Evolutionary conservation across 1,139 yeast species (phyloP), one percentile per base, ranked within the genome.

Genomic region (Blastobotrys capitulatus): DNA sequence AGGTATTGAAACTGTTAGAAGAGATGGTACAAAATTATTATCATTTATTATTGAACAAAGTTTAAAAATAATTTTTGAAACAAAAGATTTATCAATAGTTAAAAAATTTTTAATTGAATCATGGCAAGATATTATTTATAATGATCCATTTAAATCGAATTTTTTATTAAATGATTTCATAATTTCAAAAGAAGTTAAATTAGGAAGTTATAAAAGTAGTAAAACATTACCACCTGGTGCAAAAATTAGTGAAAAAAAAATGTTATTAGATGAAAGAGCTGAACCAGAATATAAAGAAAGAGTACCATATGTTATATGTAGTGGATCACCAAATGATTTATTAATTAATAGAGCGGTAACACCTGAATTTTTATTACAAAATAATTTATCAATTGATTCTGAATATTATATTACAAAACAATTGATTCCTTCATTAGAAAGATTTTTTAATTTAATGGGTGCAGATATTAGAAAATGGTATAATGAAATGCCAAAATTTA

Each of bases 1-100:
- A 60, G 98, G 98, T 1, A 89, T 88, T 16, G 98, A 92, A 64
- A 92, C 97, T 0, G 86, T 92, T 0, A 67, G 98, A 53, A 72
- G 98, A 56, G 98, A 92, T 66, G 97, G 97, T 0, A 85, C 90
- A 16, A 95, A 95, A 0, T 96, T 96, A 0, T 95, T 86, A 57
- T 95, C 80, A 66, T 84, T 84, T 59, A 81, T 92, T 38, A 82
- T 87, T 25, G 95, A 87, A 54, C 78, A 79, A 53, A 70, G 86
- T 0, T 67, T 92, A 9, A 71, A 84, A 38, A 72, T 81, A 1
- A 67, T 92, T 6, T 92, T 92, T 63, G 84, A 83, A 20, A 79
- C 90, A 0, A 71, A 75, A 38, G 89, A 92, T 61, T 63, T 92
- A 15, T 82, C 96, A 0, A 53, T 64, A 38, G 86, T 90, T 6